Percentiles rank a stretch among this genome's conserved stretches.
These are phyloP conservation scores for Casuarina glauca DNA, from an alignment of 306 rosid species.

Conservation along the genomic window DNA sequence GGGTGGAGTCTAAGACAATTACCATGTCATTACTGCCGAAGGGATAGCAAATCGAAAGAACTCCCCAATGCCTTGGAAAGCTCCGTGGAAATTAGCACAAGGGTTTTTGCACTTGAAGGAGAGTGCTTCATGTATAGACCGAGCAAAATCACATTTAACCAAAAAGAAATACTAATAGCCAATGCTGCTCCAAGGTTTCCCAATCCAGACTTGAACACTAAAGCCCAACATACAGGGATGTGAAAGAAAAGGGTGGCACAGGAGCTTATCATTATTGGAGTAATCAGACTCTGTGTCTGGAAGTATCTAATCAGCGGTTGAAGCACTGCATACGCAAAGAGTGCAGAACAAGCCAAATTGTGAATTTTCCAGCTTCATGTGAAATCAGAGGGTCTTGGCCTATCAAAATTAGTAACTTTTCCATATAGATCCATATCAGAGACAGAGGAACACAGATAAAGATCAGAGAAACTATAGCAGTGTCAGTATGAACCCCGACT, in stretches of 20 bases:
- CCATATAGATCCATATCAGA: conserved; percentile 60
- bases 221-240: conserved; percentile 62
- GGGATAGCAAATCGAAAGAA: conserved; percentile 69
- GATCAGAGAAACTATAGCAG: conserved; percentile 58
- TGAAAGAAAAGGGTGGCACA: conserved; percentile 42
- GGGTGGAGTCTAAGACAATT: conserved; percentile 8
- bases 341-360: conserved; percentile 62
- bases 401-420: conserved; percentile 44
- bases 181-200: conserved; percentile 69
- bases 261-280: conserved; percentile 60
- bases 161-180: conserved; percentile 60
- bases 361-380: conserved; percentile 60
- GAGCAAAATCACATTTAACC: conserved; percentile 66
- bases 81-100: conserved; percentile 52
- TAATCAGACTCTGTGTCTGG: conserved; percentile 62
- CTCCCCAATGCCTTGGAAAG: conserved; percentile 51
- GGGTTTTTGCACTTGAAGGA: conserved; percentile 48
- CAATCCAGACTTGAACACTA: conserved; percentile 60
- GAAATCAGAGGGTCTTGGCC: conserved; percentile 87
- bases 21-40: conserved; percentile 81
- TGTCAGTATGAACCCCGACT: conserved; percentile 50
- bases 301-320: conserved; percentile 64
- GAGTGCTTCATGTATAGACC: conserved; percentile 55
- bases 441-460: conserved; percentile 59
- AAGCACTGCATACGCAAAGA: conserved; percentile 64